phyloP scores from a whole-genome alignment of 2,329 filamentous ascomycete species.

The Cucurbitaria berberidis region DNA sequence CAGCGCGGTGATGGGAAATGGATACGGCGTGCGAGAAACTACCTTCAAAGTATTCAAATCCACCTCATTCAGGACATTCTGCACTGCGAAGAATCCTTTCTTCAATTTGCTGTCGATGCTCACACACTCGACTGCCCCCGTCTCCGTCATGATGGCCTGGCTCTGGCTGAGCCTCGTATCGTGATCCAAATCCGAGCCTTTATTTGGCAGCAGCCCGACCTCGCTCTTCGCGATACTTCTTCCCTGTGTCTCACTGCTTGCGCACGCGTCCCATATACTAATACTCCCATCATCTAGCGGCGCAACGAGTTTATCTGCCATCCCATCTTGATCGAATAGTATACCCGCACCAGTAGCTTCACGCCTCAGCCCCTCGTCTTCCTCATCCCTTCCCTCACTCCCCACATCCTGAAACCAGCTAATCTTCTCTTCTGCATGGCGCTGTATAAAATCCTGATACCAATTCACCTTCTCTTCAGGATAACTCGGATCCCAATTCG shows the following conservation, averaged over 20 bases:
- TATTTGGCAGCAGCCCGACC: conserved; percentile 70
- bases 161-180: conserved; percentile 53
- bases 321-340: conserved; percentile 63
- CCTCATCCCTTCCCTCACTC: conserved; percentile 46
- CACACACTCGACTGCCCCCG: conserved; percentile 78
- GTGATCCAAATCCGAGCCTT: conserved; percentile 51
- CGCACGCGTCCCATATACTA: conserved; percentile 76
- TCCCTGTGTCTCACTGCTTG: conserved; percentile 64
- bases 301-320: conserved; percentile 69
- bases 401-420: conserved; percentile 76
- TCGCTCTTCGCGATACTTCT: conserved; percentile 69
- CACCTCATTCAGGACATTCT: conserved; percentile 78
- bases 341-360: conserved; percentile 76
- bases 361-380: conserved; percentile 52
- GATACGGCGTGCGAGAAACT: conserved; percentile 73
- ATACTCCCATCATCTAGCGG: conserved; percentile 87
- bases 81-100: conserved; percentile 80
- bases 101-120: conserved; percentile 73
- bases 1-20: conserved; percentile 82
- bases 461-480: conserved; percentile 75
- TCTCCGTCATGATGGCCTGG: conserved; percentile 69
- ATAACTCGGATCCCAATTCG: conserved; percentile 84
- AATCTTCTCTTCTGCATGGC: conserved; percentile 74
- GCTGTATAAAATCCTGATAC: conserved; percentile 88
- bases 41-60: conserved; percentile 76